Conservation (phyloP, 202 grass and related monocot genomes). For the Panicum hallii region DNA sequence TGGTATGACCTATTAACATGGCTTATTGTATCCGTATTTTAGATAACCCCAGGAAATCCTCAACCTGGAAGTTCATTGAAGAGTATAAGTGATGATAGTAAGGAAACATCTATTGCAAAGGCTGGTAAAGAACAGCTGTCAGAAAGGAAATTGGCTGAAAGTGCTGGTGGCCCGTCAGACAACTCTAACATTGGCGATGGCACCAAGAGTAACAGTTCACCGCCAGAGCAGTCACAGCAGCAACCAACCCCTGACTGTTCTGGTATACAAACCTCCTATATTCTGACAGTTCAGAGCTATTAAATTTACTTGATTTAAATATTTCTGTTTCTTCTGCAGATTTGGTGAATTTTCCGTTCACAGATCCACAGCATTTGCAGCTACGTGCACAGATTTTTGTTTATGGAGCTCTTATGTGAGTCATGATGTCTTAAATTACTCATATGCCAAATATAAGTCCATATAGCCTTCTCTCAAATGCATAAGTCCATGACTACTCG, state of each 20-base stretch:
- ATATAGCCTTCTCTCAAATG: neutral
- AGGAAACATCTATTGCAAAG: conserved; percentile 19
- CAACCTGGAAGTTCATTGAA: conserved; percentile 49
- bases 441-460: neutral
- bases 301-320: conserved; percentile 63
- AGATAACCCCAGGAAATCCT: conserved; percentile 55
- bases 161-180: conserved; percentile 46
- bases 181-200: conserved; percentile 41
- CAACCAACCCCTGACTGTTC: conserved; percentile 49
- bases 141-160: conserved; percentile 51
- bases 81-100: conserved; percentile 53
- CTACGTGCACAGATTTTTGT: conserved; percentile 97
- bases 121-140: conserved; percentile 47
- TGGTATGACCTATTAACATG: conserved; percentile 6
- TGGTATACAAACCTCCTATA: conserved; percentile 55
- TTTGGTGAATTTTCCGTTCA: conserved; percentile 74
- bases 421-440: conserved; percentile 45
- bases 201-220: conserved; percentile 44
- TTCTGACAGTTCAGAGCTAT: conserved; percentile 43
- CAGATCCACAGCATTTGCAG: conserved; percentile 89
- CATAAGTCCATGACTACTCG: neutral
- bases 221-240: conserved; percentile 48
- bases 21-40: conserved; percentile 43
- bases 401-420: conserved; percentile 98
- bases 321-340: conserved; percentile 60